Evolutionary conservation across 768 basidiomycete genomes (phyloP), one percentile per base, ranked within the genome.

Genomic region (Pleurotus citrinopileatus): DNA sequence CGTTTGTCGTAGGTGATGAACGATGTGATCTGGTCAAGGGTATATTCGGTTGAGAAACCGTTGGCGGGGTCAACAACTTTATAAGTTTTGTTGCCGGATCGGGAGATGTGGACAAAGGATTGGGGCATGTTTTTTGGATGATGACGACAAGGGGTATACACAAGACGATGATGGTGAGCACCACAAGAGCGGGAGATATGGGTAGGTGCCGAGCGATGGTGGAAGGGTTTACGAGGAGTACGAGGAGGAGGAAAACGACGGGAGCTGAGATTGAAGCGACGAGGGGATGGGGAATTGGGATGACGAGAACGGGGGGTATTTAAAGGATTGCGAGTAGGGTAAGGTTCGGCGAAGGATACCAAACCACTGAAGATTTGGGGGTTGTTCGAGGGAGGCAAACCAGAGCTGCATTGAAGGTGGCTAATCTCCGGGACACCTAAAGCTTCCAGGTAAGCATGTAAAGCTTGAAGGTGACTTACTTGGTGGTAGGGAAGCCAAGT

Each of bases 401-500:
- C 38, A n/a, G 38, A 8, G 38, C 38, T n/a, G 19, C 15, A n/a
- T 17, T 6, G 38, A n/a, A 40, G 38, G 7, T 40, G 38, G 38
- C 38, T 40, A 20, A 40, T 20, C 7, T 40, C 19, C 12, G 6
- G 5, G 5, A 40, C 19, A 13, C 38, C 38, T 40, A 40, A 20
- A 40, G 38, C 38, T 20, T 40, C 38, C 7, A 40, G 19, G 38
- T 40, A 40, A 40, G 38, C 19, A 6, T 40, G 15, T n/a, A 40
- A 40, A 7, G 38, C 38, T 40, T 40, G 38, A 17, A 40, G 38
- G 17, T 58, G 29, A 37, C 34, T 37, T 0, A 67, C 59, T 19
- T 63, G 48, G 8, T 42, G n/a, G 34, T 66, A 66, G 1, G 66
- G 65, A 12, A 70, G 38, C 73, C 73, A 74, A 1, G 70, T 67